A percentile compares a stretch with the other conserved stretches of the same genome.
These are phyloP conservation scores for Stipa capillata DNA, from an alignment of 176 grass and related monocot genomes.

Conservation along the genomic window DNA sequence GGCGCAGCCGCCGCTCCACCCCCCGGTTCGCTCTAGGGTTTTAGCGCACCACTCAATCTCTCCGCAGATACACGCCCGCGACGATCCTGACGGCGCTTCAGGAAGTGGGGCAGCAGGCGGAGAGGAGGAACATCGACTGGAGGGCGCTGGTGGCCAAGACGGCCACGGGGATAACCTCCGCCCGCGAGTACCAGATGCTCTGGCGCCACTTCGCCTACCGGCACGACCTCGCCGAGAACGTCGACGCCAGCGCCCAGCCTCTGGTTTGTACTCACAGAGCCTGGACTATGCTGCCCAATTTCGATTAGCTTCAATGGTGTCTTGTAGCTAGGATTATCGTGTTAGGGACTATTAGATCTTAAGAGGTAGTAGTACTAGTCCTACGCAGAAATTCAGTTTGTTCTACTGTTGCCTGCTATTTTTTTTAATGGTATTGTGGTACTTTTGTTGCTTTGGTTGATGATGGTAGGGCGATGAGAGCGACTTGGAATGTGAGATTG, in stretches of 20 bases:
- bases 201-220: conserved; percentile 86
- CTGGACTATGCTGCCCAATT: background rate
- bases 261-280: conserved; percentile 46
- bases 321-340: background rate
- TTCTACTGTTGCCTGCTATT: background rate
- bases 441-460: background rate
- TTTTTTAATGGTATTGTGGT: background rate
- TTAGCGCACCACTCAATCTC: conserved; percentile 6
- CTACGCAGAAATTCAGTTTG: background rate
- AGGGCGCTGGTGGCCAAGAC: conserved; percentile 41
- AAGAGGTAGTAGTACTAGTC: background rate
- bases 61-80: conserved; percentile 60
- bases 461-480: conserved; percentile 76
- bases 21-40: conserved; percentile 34
- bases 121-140: conserved; percentile 54
- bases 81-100: conserved; percentile 65
- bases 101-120: conserved; percentile 54
- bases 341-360: background rate
- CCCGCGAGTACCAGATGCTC: conserved; percentile 93
- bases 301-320: background rate
- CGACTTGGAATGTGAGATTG: conserved; percentile 78
- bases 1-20: background rate
- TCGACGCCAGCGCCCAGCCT: conserved; percentile 34
- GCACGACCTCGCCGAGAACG: conserved; percentile 30
- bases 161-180: conserved; percentile 63